phyloP scores from a whole-genome alignment of 257 asterid genomes.

The Nyctanthes arbortristis region DNA sequence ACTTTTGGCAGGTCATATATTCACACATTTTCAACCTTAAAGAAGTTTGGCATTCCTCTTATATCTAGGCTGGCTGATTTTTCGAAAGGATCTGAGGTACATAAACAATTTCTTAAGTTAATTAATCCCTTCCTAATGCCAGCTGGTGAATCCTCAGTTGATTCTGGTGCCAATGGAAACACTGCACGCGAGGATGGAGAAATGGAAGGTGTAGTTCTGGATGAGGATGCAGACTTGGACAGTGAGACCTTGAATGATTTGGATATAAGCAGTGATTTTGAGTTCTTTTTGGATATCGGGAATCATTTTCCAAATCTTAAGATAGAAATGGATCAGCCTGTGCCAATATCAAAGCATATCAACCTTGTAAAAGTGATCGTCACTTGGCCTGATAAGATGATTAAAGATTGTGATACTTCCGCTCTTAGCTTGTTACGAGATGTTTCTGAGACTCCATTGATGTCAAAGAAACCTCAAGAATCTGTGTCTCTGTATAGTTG shows the following conservation, averaged over 20 bases:
- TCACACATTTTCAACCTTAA: conserved; percentile 12
- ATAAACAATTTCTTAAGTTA: conserved; percentile 49
- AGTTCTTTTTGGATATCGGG: conserved; percentile 31
- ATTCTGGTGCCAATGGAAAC: conserved; percentile 26
- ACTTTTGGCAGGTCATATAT: conserved; percentile 34
- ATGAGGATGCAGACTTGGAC: conserved; percentile 27
- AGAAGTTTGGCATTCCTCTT: conserved; percentile 65
- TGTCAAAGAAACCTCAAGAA: conserved; percentile 40
- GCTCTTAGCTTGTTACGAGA: conserved; percentile 43
- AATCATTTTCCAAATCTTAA: conserved; percentile 1
- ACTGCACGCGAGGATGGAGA: conserved; percentile 32
- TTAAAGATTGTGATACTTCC: conserved; percentile 42
- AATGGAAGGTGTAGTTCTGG: conserved; percentile 26
- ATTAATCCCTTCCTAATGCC: conserved; percentile 50
- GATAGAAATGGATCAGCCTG: conserved; percentile 54
- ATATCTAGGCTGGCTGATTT: conserved; percentile 52
- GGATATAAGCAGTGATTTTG: conserved; percentile 30
- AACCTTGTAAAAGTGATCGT: conserved; percentile 37
- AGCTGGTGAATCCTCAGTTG: conserved; percentile 32
- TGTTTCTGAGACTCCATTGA: conserved; percentile 31
- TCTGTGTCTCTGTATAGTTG: conserved; percentile 54
- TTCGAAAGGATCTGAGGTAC: conserved; percentile 53
- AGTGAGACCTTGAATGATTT: conserved; percentile 20
- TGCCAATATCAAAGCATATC: conserved; percentile 18
- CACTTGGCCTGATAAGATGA: conserved; percentile 58